A percentile compares a stretch with the other conserved stretches of the same genome.
Conservation (phyloP, 805 yeast genomes). For the Zygosaccharomyces gambellarensis region DNA sequence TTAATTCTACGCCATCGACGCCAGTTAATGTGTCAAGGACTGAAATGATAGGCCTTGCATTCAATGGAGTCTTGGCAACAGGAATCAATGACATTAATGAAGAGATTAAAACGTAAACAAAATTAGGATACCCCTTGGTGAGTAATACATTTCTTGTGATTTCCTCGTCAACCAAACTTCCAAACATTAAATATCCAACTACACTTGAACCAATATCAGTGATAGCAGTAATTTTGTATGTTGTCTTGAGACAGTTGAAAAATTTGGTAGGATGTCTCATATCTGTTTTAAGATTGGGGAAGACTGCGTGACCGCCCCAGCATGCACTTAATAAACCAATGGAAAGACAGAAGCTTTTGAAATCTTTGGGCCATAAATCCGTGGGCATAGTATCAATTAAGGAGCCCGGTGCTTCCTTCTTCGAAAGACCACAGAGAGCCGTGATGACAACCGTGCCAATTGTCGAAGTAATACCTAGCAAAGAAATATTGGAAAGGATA, state of each 20-base stretch:
- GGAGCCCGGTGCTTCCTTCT: conserved; percentile 67
- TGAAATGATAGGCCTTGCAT: conserved; percentile 75
- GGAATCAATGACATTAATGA: conserved; percentile 76
- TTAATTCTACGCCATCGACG: conserved; percentile 23
- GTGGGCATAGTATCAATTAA: conserved; percentile 59
- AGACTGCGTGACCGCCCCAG: conserved; percentile 81
- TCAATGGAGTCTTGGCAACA: conserved; percentile 76
- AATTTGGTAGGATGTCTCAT: conserved; percentile 64
- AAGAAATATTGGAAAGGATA: conserved; percentile 60
- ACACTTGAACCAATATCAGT: conserved; percentile 63
- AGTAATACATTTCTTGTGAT: conserved; percentile 69
- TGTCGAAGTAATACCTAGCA: conserved; percentile 69
- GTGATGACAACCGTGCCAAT: conserved; percentile 57
- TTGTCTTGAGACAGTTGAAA: conserved; percentile 46
- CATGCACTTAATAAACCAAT: conserved; percentile 72
- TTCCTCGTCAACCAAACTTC: conserved; percentile 60
- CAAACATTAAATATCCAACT: conserved; percentile 77
- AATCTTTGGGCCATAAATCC: conserved; percentile 56
- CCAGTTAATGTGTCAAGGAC: conserved; percentile 54
- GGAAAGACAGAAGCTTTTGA: conserved; percentile 50
- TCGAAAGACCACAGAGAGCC: conserved; percentile 58
- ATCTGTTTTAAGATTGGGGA: conserved; percentile 67
- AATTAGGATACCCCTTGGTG: conserved; percentile 62
- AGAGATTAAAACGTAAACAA: conserved; percentile 55
- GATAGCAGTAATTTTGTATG: conserved; percentile 55